These are phyloP conservation scores for Daedaleopsis sinensis DNA, from an alignment of 768 basidiomycete genomes.

Conservation along the genomic window DNA sequence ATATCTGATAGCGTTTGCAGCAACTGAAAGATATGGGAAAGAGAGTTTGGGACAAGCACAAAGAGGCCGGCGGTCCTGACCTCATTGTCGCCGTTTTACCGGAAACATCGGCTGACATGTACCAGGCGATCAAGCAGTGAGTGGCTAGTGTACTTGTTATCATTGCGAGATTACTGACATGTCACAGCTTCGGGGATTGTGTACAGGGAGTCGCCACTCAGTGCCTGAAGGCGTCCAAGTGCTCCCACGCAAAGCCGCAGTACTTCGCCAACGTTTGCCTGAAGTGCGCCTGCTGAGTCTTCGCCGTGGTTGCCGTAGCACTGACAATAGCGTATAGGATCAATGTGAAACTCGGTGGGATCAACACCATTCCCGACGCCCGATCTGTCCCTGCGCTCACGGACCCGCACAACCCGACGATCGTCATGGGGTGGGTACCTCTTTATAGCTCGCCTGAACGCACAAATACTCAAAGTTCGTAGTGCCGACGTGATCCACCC, in stretches of 20 bases:
- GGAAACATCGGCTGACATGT: conserved; percentile 75
- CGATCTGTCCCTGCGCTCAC: conserved; percentile 64
- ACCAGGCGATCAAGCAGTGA: conserved; percentile 79
- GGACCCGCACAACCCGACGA: conserved; percentile 73
- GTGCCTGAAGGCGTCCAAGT: conserved; percentile 71
- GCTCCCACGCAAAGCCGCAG: conserved; percentile 67
- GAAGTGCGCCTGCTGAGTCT: conserved; percentile 51
- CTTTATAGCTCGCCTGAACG: background rate
- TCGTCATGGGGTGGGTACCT: conserved; percentile 64
- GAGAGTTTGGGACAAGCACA: conserved; percentile 44
- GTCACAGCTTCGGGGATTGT: conserved; percentile 72
- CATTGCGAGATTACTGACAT: conserved; percentile 3
- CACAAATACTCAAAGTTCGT: background rate
- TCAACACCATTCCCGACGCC: conserved; percentile 77
- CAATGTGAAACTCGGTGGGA: conserved; percentile 84
- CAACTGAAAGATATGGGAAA: conserved; percentile 56
- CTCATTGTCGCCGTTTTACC: conserved; percentile 73
- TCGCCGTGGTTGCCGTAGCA: background rate
- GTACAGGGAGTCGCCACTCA: conserved; percentile 76
- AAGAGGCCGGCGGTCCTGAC: conserved; percentile 40
- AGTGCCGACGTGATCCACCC: conserved; percentile 85
- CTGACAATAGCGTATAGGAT: conserved; percentile 46
- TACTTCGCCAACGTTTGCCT: conserved; percentile 83
- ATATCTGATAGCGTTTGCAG: conserved; percentile 23
- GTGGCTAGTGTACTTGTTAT: conserved; percentile 19